Base-by-base conservation (phyloP, 352 stramenopile species). In the Aphanomyces astaci region DNA sequence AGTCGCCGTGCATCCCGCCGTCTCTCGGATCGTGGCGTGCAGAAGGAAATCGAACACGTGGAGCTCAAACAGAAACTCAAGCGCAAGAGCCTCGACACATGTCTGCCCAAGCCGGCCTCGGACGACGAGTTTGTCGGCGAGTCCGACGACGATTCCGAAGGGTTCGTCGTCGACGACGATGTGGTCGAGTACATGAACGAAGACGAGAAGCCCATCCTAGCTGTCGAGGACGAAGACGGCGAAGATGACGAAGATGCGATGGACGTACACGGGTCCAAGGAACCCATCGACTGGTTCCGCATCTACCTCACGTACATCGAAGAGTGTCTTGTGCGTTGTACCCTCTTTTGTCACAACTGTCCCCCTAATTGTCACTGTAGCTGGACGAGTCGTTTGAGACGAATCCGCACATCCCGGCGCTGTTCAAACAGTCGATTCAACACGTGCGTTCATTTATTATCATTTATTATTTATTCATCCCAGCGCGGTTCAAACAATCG, bases 101-200 rank as follows among this genome's bases (percentile, higher is more conserved):
- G 51, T 19, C 30, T 59, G 22, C 51, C 28, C 9, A 28, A 40
- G 24, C 53, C 52, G 24, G 36, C 22, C 2, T 19, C 33, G 3
- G 71, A 70, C 9, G 71, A 71, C 43, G 46, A 71, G 10, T 64
- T 65, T 52, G 43, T 64, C 5, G 80, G 76, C 0, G 78, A 89
- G 63, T 77, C 73, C 19, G 82, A 75, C 63, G 81, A 91, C 3
- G 82, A 93, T 57, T 63, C 91, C 56, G 85, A 92, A 32, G 82
- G 88, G 49, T 94, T 94, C 63, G 88, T 95, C 51, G 82, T 81
- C 19, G 76, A 56, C 2, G 86, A 95, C 70, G 77, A 91, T 69
- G 79, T 93, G 40, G 74, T 95, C 51, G 84, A 93, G 73, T 95
- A 90, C 73, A 94, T 95, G 86, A 80, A 91, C 32, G 83, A 92